Conservation (phyloP, 768 basidiomycete species). For the Phaeolepiota aurea region DNA sequence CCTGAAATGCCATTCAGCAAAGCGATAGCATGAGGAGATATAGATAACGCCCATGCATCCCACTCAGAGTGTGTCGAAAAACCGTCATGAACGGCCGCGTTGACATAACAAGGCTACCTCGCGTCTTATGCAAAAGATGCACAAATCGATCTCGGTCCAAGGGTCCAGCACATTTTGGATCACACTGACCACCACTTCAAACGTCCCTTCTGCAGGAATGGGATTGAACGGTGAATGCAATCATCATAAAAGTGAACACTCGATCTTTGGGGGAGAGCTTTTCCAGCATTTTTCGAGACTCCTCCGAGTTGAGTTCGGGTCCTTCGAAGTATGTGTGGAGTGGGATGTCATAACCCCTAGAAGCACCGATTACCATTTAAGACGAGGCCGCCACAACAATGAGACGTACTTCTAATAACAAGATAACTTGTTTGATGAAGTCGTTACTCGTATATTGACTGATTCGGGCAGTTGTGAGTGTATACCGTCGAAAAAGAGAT, state of each 20-base stretch:
- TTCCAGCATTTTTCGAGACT: constrained; percentile 46
- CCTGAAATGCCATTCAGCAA: constrained; percentile 21
- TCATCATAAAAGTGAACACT: constrained; percentile 9
- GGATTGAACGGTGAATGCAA: neutral
- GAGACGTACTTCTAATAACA: constrained; percentile 44
- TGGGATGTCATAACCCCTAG: constrained; percentile 72
- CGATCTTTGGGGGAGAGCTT: constrained; percentile 32
- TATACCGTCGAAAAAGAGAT: constrained; percentile 6
- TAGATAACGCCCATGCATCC: constrained; percentile 59
- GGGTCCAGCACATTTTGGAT: constrained; percentile 12
- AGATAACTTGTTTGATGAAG: constrained; percentile 59
- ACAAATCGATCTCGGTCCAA: constrained; percentile 32
- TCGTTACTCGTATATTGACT: constrained; percentile 43
- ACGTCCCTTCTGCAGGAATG: too few relatives aligned
- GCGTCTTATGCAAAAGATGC: constrained; percentile 34
- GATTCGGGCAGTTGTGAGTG: constrained; percentile 2
- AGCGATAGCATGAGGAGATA: too few relatives aligned
- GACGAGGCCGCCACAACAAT: constrained; percentile 51
- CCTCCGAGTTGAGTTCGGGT: constrained; percentile 47
- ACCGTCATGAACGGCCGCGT: constrained; percentile 60
- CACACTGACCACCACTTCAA: too few relatives aligned
- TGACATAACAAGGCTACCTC: constrained; percentile 26
- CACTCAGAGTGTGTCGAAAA: constrained; percentile 73
- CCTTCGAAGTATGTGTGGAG: constrained; percentile 60
- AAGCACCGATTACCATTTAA: too few relatives aligned